A percentile compares a stretch with the other conserved stretches of the same genome.
Conservation (phyloP, 2,329 filamentous ascomycete genomes). For the Nigrospora oryzae region DNA sequence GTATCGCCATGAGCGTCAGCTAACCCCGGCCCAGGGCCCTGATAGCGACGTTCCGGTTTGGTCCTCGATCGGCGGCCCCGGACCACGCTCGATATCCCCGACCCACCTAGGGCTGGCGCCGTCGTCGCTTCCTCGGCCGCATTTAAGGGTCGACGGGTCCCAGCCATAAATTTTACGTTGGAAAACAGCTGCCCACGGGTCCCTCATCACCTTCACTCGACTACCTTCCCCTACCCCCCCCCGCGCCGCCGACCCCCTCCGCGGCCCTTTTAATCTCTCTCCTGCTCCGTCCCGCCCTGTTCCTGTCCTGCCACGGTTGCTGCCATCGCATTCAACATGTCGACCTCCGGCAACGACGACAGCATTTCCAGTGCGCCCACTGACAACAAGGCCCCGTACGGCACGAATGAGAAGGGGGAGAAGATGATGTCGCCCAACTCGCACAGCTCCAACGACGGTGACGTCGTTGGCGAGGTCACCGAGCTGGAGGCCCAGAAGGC, state of each 20-base stretch:
- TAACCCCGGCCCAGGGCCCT: not conserved
- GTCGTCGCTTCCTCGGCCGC: slow-evolving; percentile 1
- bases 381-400: slow-evolving; percentile 1
- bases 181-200: not conserved
- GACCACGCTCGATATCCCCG: not conserved
- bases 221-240: no score
- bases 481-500: slow-evolving; percentile 39
- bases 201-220: no score
- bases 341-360: not conserved
- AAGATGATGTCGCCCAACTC: not conserved
- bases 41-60: not conserved
- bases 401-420: slow-evolving; percentile 1
- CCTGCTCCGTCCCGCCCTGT: no score
- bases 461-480: slow-evolving; percentile 21
- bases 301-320: not conserved
- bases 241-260: not conserved
- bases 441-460: slow-evolving; percentile 5
- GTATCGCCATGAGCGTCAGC: not conserved
- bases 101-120: slow-evolving; percentile 2
- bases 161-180: slow-evolving; percentile 2
- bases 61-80: not conserved
- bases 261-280: not conserved
- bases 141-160: slow-evolving; percentile 1
- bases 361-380: not conserved
- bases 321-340: not conserved